phyloP scores from a whole-genome alignment of 2,329 filamentous ascomycete genomes.

The Colletotrichum melonis region DNA sequence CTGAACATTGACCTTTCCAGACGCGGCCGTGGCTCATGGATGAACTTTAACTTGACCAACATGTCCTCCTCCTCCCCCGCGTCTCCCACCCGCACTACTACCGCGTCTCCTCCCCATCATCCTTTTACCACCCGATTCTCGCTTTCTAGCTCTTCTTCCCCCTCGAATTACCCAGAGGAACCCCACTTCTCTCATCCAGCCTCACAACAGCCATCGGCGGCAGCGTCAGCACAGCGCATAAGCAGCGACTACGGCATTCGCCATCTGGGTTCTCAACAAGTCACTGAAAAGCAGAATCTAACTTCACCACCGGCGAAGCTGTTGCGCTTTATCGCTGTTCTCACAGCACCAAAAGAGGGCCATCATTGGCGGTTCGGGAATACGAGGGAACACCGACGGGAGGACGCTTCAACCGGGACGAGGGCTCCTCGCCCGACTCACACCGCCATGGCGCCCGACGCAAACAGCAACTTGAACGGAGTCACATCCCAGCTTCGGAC shows the following conservation, averaged over 20 bases:
- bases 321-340: neutral
- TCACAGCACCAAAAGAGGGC: neutral
- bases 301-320: neutral
- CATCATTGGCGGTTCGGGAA: neutral
- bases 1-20: conserved; percentile 35
- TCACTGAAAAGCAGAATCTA: neutral
- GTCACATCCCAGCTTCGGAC: neutral
- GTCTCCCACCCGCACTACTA: conserved; percentile 5
- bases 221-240: neutral
- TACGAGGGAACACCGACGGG: neutral
- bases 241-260: neutral
- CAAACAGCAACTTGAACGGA: neutral
- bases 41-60: conserved; percentile 31
- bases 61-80: conserved; percentile 17
- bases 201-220: neutral
- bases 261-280: neutral
- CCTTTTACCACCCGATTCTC: neutral
- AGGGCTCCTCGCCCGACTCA: conserved; percentile 20
- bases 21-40: conserved; percentile 33
- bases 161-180: neutral
- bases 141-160: neutral
- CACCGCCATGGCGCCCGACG: conserved; percentile 23
- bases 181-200: neutral
- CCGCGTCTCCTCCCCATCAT: neutral
- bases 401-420: conserved; percentile 1